Evolutionary conservation across 2,329 filamentous ascomycete species (phyloP).

Genomic region (Xylogone sp.): DNA sequence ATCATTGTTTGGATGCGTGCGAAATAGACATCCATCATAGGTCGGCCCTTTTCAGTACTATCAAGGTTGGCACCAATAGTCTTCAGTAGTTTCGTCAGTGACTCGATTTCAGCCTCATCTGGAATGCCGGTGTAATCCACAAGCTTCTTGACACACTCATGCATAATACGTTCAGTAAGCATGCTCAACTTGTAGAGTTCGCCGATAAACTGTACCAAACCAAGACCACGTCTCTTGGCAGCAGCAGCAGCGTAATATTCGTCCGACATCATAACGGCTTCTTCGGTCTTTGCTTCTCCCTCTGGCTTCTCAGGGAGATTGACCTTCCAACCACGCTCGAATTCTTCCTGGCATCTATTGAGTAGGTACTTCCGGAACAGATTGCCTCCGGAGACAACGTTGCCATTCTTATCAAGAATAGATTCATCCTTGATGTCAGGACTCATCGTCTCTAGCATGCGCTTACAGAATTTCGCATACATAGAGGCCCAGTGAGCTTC

Average conservation of each 20-base stretch:
- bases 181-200: conserved; percentile 98
- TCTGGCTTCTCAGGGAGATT: conserved; percentile 79
- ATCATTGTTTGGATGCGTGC: conserved; percentile 79
- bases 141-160: conserved; percentile 95
- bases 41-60: conserved; percentile 73
- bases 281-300: conserved; percentile 58
- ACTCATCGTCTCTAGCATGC: conserved; percentile 95
- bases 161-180: conserved; percentile 99
- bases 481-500: conserved; percentile 98
- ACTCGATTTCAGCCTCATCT: conserved; percentile 95
- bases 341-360: conserved; percentile 98
- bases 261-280: conserved; percentile 83
- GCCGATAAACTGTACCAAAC: conserved; percentile 98
- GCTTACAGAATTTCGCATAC: conserved; percentile 98
- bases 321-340: conserved; percentile 94
- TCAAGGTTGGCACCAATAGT: conserved; percentile 91
- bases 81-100: conserved; percentile 84
- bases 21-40: conserved; percentile 94
- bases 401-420: conserved; percentile 84
- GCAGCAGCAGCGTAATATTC: conserved; percentile 94
- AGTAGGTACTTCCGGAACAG: conserved; percentile 98
- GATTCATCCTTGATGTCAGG: conserved; percentile 92
- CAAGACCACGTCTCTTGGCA: conserved; percentile 93
- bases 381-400: conserved; percentile 85
- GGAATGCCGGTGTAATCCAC: conserved; percentile 92